These are phyloP conservation scores for Oryza coarctata DNA, from an alignment of 176 grass and related monocot species.

Conservation along the genomic window DNA sequence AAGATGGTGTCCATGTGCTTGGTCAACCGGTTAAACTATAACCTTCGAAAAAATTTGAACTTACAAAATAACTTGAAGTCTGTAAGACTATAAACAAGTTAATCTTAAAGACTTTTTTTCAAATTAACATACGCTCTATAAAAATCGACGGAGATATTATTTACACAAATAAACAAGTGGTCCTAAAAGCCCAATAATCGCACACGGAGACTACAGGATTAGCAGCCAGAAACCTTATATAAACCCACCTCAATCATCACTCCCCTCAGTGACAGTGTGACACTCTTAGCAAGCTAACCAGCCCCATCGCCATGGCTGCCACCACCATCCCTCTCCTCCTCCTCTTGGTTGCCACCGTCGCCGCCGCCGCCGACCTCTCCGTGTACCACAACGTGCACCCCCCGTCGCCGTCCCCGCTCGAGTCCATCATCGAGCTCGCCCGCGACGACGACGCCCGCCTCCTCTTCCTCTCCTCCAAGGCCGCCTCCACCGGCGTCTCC, in stretches of 20 bases:
- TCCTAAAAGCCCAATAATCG: too few species aligned
- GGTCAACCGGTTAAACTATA: too few species aligned
- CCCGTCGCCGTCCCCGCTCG: constrained; percentile 60
- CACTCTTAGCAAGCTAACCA: neutral
- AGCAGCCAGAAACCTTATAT: constrained; percentile 30
- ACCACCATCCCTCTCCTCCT: constrained; percentile 32
- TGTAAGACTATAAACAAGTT: too few species aligned
- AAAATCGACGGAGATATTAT: neutral
- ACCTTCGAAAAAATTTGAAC: too few species aligned
- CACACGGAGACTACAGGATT: too few species aligned
- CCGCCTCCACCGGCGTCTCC: constrained; percentile 40
- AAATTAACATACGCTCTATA: neutral
- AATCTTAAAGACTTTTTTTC: neutral
- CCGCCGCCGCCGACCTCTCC: constrained; percentile 49
- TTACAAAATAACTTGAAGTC: too few species aligned
- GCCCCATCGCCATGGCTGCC: constrained; percentile 28
- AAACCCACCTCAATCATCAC: constrained; percentile 26
- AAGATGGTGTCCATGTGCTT: too few species aligned
- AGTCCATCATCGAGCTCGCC: constrained; percentile 65
- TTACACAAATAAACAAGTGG: neutral
- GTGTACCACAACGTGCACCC: constrained; percentile 66
- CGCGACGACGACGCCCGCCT: constrained; percentile 67
- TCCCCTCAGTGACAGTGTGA: neutral
- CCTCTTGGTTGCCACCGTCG: constrained; percentile 19
- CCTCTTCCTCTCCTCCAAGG: constrained; percentile 66